Conservation (phyloP, 169 alveolate genomes). For the Babesia ovata region DNA sequence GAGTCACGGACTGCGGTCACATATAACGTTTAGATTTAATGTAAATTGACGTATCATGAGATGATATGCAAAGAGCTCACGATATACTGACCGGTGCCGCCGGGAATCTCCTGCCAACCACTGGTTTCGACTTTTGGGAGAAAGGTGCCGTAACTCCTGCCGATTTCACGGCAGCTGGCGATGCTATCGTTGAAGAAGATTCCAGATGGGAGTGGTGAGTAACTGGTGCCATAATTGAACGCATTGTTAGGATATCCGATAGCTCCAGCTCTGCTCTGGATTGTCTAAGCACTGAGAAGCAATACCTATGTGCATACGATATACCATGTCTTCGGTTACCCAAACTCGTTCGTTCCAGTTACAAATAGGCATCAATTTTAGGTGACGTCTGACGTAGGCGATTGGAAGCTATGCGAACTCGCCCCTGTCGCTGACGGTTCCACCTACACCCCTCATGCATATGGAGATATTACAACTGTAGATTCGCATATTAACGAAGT, state of each 20-base stretch:
- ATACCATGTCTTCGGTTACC: slow-evolving; percentile 23
- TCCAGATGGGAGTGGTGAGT: slow-evolving; percentile 61
- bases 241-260: slow-evolving; percentile 29
- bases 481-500: too few relatives aligned
- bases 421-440: not conserved
- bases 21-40: too few relatives aligned
- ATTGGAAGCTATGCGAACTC: slow-evolving; percentile 35
- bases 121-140: slow-evolving; percentile 23
- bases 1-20: too few relatives aligned
- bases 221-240: not conserved
- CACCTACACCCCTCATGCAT: too few relatives aligned
- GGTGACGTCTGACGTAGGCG: slow-evolving; percentile 21
- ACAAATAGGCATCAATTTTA: not conserved
- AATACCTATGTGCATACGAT: slow-evolving; percentile 26
- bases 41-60: too few relatives aligned
- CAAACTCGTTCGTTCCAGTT: not conserved
- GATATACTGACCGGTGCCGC: slow-evolving; percentile 42
- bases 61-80: slow-evolving; percentile 19
- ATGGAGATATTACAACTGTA: too few relatives aligned
- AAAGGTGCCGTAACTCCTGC: slow-evolving; percentile 49
- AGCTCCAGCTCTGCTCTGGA: slow-evolving; percentile 5
- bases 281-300: slow-evolving; percentile 46
- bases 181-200: slow-evolving; percentile 28
- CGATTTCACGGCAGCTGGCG: slow-evolving; percentile 56
- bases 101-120: slow-evolving; percentile 34